phyloP scores from a whole-genome alignment of 2,329 filamentous ascomycete genomes.

The Periconia sp. region DNA sequence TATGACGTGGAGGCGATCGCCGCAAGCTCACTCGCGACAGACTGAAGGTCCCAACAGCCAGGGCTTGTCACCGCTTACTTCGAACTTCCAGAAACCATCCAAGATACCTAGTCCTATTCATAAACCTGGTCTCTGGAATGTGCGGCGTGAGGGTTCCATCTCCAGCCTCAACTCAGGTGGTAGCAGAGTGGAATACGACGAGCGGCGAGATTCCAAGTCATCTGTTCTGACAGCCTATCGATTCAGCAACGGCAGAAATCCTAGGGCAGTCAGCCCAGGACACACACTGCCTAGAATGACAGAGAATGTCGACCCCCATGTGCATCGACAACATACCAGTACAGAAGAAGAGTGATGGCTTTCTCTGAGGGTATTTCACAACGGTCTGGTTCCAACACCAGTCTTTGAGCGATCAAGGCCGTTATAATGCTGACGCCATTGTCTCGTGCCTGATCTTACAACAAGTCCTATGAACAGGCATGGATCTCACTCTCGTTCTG shows the following conservation, averaged over 20 bases:
- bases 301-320: background rate
- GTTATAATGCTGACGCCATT: too few species aligned
- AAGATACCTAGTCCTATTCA: conserved; percentile 50
- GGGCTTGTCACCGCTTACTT: background rate
- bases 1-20: conserved; percentile 1
- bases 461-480: too few species aligned
- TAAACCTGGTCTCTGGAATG: conserved; percentile 28
- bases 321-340: background rate
- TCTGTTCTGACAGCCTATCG: conserved; percentile 34
- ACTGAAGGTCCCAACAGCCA: background rate
- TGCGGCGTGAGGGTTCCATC: conserved; percentile 41
- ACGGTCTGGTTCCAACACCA: too few species aligned
- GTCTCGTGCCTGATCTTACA: too few species aligned
- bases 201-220: conserved; percentile 29
- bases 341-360: too few species aligned
- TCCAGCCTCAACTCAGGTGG: conserved; percentile 41
- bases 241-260: background rate
- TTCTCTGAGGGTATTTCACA: too few species aligned
- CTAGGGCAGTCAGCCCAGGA: background rate
- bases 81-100: conserved; percentile 27
- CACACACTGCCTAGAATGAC: background rate
- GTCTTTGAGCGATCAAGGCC: too few species aligned
- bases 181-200: conserved; percentile 16
- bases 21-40: background rate
- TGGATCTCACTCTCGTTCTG: background rate